Evolutionary conservation across 75 land plant genomes (phyloP), one percentile per base, ranked within the genome.

Genomic region (Ceratopteris richardii): DNA sequence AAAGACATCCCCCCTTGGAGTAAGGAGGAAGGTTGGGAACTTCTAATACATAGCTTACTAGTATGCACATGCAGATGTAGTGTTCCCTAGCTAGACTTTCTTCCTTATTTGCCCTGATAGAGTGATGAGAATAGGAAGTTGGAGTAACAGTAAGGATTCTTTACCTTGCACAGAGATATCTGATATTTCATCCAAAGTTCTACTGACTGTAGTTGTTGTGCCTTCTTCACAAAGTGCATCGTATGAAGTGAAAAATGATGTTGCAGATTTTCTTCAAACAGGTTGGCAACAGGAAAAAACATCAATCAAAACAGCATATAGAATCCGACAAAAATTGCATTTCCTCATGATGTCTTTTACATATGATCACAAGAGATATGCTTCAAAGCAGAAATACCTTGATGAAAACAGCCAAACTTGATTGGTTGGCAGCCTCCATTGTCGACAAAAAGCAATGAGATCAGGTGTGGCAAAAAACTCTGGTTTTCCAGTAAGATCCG

Each of bases 141-240:
- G 9, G 37, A 33, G 37, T 4, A 9, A 33, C 7, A 33, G 37
- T 4, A 26, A 22, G 10, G 58, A n/a, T n/a, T n/a, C n/a, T n/a
- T n/a, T n/a, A 92, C 97, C 97, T 70, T 95, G 84, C 24, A 89
- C 78, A 54, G 84, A 86, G 54, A 83, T 67, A 54, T 94, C 98
- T 12, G 98, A 86, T 69, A 94, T 74, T 48, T 94, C 90, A 79
- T 85, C 76, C 62, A 94, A 77, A 48, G 78, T 80, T 59, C 67
- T 71, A 27, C 96, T 77, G 3, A 94, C 98, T 42, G 82, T 17
- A 13, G 82, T 79, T 51, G 95, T 87, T 28, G 84, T 79, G 57
- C 98, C 95, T 72, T 94, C 95, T 75, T 94, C 98, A 71, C 85
- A 86, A 27, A 94, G 80, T 29, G 88, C 96, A 74, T 94, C 98